Conservation (phyloP, 805 yeast species). For the Teunomyces pallodes region DNA sequence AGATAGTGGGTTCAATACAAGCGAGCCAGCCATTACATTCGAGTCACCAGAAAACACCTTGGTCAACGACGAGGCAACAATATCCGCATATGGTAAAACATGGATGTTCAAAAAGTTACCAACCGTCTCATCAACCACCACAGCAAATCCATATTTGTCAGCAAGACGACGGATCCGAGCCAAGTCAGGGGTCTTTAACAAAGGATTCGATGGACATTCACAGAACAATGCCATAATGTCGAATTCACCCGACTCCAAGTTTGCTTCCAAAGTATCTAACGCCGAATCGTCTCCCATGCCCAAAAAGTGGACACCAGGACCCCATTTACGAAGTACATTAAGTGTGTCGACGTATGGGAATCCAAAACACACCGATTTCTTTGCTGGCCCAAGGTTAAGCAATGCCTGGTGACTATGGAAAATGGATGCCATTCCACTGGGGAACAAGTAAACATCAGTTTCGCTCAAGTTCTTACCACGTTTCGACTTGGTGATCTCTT, state of each 20-base stretch:
- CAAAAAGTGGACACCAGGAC: slow-evolving; percentile 83
- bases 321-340: slow-evolving; percentile 82
- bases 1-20: slow-evolving; percentile 72
- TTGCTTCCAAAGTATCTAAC: slow-evolving; percentile 59
- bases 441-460: slow-evolving; percentile 77
- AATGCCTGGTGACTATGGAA: slow-evolving; percentile 73
- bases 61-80: slow-evolving; percentile 82
- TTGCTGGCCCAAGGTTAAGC: slow-evolving; percentile 23
- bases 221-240: slow-evolving; percentile 77
- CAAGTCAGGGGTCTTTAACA: slow-evolving; percentile 81
- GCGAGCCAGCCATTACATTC: slow-evolving; percentile 91
- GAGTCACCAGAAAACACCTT: slow-evolving; percentile 94
- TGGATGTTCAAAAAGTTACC: slow-evolving; percentile 87
- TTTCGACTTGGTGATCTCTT: slow-evolving; percentile 24
- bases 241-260: slow-evolving; percentile 53
- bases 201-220: slow-evolving; percentile 95
- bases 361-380: slow-evolving; percentile 88
- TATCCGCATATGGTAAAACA: slow-evolving; percentile 79
- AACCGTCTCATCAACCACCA: slow-evolving; percentile 91
- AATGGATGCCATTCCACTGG: slow-evolving; percentile 92
- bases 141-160: slow-evolving; percentile 66
- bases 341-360: slow-evolving; percentile 94
- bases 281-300: slow-evolving; percentile 80
- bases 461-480: slow-evolving; percentile 39
- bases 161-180: slow-evolving; percentile 62